Percentiles rank a stretch among this genome's conserved stretches.
phyloP scores from a whole-genome alignment of 257 asterid genomes.

The Linaria vulgaris region DNA sequence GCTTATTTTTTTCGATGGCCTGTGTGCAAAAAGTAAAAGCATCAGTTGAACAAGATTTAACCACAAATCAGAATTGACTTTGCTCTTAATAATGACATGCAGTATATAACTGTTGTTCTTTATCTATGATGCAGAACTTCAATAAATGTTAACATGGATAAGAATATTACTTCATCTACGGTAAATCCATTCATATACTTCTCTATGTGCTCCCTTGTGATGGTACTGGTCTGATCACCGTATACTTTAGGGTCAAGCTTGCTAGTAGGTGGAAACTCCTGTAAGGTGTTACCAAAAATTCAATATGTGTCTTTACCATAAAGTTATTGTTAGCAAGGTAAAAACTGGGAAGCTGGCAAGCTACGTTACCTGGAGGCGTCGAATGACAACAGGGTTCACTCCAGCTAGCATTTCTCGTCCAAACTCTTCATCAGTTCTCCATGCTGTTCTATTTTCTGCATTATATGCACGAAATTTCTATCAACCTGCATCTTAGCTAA shows the following conservation, averaged over 20 bases:
- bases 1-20: constrained; percentile 52
- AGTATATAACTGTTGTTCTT: too few relatives aligned
- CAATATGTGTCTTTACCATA: constrained; percentile 4
- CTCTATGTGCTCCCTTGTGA: constrained; percentile 57
- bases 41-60: not conserved
- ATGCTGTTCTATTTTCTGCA: constrained; percentile 76
- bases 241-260: constrained; percentile 49
- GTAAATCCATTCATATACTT: constrained; percentile 63
- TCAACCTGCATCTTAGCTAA: too few relatives aligned
- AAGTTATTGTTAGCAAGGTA: not conserved
- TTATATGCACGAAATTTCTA: too few relatives aligned
- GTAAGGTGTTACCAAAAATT: constrained; percentile 25
- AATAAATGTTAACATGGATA: not conserved
- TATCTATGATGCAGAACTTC: too few relatives aligned
- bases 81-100: too few relatives aligned
- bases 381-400: constrained; percentile 78
- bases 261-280: constrained; percentile 88
- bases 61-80: not conserved
- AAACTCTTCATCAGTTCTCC: constrained; percentile 97
- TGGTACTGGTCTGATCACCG: constrained; percentile 66
- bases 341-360: not conserved
- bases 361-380: constrained; percentile 53
- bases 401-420: constrained; percentile 97
- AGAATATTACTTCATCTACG: constrained; percentile 60
- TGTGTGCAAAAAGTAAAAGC: constrained; percentile 25